Evolutionary conservation across 108 stramenopile species (phyloP).

Genomic region (Seminavis robusta): DNA sequence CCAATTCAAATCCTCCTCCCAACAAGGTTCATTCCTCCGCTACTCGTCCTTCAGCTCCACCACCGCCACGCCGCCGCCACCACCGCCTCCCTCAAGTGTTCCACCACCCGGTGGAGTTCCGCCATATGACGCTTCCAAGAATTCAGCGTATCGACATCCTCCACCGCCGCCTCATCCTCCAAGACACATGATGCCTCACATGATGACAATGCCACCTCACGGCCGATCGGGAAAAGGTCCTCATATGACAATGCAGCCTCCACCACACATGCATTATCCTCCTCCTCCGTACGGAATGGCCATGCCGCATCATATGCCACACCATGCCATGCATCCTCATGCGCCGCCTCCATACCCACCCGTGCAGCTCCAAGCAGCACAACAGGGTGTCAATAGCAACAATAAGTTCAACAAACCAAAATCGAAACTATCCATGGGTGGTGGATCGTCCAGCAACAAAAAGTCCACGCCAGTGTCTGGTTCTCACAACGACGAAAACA

Average conservation of each 20-base stretch:
- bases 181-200: slow-evolving; percentile 38
- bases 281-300: neutral
- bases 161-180: slow-evolving; percentile 37
- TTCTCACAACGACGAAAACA: neutral
- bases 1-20: neutral
- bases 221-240: slow-evolving; percentile 8
- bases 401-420: no score
- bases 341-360: no score
- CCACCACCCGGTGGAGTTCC: no score
- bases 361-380: no score
- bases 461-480: no score
- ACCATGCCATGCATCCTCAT: no score
- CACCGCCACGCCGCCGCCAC: no score
- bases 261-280: slow-evolving; percentile 7
- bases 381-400: no score
- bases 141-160: slow-evolving; percentile 20
- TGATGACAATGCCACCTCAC: slow-evolving; percentile 39
- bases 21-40: neutral
- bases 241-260: slow-evolving; percentile 21
- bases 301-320: no score
- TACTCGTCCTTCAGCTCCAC: neutral
- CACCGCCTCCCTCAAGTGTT: no score
- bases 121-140: slow-evolving; percentile 9
- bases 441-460: no score
- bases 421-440: no score